Evolutionary conservation across 73 alveolate genomes (phyloP), one percentile per base, ranked within the genome.

Genomic region (Paramecium bursaria): DNA sequence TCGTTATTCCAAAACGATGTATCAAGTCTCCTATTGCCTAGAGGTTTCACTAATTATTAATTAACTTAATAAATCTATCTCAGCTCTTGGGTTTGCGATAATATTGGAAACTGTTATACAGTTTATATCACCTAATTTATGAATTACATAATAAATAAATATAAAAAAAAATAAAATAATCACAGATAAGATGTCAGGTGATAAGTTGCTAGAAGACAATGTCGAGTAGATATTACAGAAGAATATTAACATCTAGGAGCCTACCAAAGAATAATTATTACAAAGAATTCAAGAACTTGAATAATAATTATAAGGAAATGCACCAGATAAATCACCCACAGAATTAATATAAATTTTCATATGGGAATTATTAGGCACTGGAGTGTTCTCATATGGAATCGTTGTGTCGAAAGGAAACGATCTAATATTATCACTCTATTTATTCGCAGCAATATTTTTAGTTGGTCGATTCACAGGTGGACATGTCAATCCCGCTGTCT

Each of bases 401-500:
- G 82, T 67, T 7, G 33, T 53, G 6, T 67, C 82, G 6, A 67
- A 57, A 42, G 82, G 82, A 14, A 67, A 67, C 44, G 82, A 67
- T 67, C 60, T 42, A 5, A 67, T 67, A 35, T 26, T 67, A 39
- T 39, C 60, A 39, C 46, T 67, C 9, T 67, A 67, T 67, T 21
- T 67, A 17, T 67, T 67, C 44, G 82, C 60, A 21, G 82, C 82
- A 9, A 67, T 67, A 31, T 67, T 67, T 67, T 42, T 67, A 5
- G 44, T 67, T 67, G 82, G 82, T 67, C 33, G 33, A 39, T 25
- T 67, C 11, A 67, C 82, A 33, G 82, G 82, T 4, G 82, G 82
- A 17, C 82, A 67, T 67, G 82, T 67, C 1, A 67, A 67, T 67
- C 82, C 82, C 7, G 82, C 82, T 14, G 82, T 67, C 3, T 35